Evolutionary conservation across 148 eudicot species (phyloP).

Genomic region (Camellia sinensis): DNA sequence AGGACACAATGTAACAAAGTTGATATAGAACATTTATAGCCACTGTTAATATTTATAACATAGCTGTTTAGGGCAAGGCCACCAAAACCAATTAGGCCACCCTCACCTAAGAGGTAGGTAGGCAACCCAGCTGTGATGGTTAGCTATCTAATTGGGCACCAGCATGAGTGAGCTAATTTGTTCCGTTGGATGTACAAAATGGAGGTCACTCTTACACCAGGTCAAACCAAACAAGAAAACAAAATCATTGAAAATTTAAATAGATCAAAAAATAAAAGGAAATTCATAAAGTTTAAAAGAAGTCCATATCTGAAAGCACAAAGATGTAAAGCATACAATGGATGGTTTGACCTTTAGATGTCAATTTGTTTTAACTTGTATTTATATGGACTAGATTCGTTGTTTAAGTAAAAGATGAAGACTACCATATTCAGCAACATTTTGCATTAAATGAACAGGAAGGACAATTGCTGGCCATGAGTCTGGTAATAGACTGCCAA

Average conservation of each 20-base stretch:
- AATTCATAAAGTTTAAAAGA: background rate
- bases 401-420: background rate
- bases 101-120: background rate
- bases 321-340: background rate
- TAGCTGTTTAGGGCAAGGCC: background rate
- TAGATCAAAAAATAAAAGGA: background rate
- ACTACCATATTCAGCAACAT: background rate
- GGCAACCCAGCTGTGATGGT: background rate
- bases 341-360: background rate
- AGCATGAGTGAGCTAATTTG: background rate
- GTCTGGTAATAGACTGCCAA: background rate
- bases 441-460: background rate
- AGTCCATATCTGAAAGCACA: background rate
- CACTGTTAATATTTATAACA: background rate
- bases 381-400: background rate
- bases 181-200: background rate
- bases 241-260: background rate
- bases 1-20: background rate
- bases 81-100: background rate
- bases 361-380: background rate
- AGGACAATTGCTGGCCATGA: background rate
- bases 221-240: background rate
- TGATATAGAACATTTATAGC: background rate
- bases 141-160: background rate
- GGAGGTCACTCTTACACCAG: slow-evolving; percentile 6